phyloP scores from a whole-genome alignment of 2,329 filamentous ascomycete genomes.

The Fusarium drepaniforme region DNA sequence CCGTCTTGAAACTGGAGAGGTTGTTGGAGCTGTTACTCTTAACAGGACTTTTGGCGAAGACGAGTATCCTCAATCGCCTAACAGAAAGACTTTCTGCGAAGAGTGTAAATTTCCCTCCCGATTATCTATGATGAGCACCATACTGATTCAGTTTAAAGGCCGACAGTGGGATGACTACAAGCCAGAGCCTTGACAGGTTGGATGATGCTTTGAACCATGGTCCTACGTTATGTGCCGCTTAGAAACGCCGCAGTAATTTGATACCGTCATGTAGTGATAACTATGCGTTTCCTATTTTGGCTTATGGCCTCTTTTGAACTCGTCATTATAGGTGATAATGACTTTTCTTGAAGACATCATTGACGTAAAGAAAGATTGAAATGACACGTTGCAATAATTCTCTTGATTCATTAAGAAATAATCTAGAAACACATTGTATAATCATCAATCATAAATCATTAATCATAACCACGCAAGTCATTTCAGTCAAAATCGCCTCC shows the following conservation, averaged over 20 bases:
- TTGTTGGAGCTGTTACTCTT: slow-evolving; percentile 62
- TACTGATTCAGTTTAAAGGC: background rate
- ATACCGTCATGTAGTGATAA: no score
- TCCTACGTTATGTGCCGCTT: background rate
- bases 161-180: slow-evolving; percentile 10
- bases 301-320: no score
- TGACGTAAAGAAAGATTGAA: no score
- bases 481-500: background rate
- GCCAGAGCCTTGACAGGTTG: background rate
- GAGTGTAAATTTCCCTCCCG: background rate
- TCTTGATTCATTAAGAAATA: background rate
- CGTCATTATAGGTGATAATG: no score
- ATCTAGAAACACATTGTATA: background rate
- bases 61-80: slow-evolving; percentile 56
- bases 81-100: slow-evolving; percentile 41
- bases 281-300: no score
- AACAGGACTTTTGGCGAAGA: slow-evolving; percentile 69
- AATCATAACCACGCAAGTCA: background rate
- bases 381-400: background rate
- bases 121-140: background rate
- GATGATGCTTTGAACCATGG: background rate
- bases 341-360: no score
- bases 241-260: background rate
- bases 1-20: slow-evolving; percentile 63
- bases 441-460: background rate